A percentile compares a stretch with the other conserved stretches of the same genome.
Evolutionary conservation across 257 asterid genomes (phyloP).

Genomic region (Parsonsia alboflavescens): DNA sequence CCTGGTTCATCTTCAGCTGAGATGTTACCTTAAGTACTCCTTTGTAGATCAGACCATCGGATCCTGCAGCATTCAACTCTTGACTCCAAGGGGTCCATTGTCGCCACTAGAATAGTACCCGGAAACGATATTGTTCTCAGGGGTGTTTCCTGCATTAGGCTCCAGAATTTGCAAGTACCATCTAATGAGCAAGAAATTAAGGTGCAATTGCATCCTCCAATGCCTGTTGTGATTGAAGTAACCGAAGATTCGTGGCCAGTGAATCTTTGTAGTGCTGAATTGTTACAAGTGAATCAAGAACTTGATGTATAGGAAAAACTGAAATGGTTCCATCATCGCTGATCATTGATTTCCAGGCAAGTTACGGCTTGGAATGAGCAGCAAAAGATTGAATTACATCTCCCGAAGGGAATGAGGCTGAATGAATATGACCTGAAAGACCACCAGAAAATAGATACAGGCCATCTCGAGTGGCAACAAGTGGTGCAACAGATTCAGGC

Average conservation of each 20-base stretch:
- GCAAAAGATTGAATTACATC: background rate
- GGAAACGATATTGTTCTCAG: conserved; percentile 6
- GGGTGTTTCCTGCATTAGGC: conserved; percentile 2
- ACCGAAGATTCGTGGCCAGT: conserved; percentile 10
- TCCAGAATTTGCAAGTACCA: conserved; percentile 19
- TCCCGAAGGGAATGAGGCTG: background rate
- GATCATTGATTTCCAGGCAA: conserved; percentile 12
- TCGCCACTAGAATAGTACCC: conserved; percentile 5
- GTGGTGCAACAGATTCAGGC: conserved; percentile 22
- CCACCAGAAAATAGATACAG: conserved; percentile 18
- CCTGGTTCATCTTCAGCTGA: background rate
- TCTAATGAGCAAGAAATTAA: conserved; percentile 18
- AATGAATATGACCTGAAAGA: conserved; percentile 15
- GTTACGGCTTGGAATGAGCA: conserved; percentile 15
- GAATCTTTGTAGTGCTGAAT: conserved; percentile 9
- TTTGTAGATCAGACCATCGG: conserved; percentile 17
- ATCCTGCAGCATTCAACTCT: conserved; percentile 13
- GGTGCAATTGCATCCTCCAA: background rate
- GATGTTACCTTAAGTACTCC: conserved; percentile 3
- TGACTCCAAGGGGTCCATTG: conserved; percentile 14
- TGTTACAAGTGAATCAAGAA: background rate
- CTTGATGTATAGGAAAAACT: conserved; percentile 7
- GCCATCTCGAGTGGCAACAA: conserved; percentile 16
- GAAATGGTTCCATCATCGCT: conserved; percentile 17
- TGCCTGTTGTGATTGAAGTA: conserved; percentile 15